Evolutionary conservation across 2,329 filamentous ascomycete genomes (phyloP).

Genomic region (Xylaria arbuscula): DNA sequence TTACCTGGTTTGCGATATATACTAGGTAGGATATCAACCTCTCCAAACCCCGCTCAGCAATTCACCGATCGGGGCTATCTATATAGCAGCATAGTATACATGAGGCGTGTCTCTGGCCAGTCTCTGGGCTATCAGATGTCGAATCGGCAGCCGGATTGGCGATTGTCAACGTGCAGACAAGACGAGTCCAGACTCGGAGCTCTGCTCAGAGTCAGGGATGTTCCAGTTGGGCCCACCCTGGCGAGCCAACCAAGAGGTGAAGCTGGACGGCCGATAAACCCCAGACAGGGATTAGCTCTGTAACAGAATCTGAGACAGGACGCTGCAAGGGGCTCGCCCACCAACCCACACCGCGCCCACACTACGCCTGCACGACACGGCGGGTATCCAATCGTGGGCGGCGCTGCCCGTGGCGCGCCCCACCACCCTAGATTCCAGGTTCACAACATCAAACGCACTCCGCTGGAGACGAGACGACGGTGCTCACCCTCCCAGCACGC

Average conservation of each 20-base stretch:
- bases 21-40: not conserved
- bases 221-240: conserved; percentile 16
- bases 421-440: conserved; percentile 54
- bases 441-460: conserved; percentile 59
- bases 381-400: conserved; percentile 26
- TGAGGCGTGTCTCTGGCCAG: not conserved
- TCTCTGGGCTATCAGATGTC: conserved; percentile 1
- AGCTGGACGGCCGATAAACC: conserved; percentile 33
- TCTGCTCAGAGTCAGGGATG: conserved; percentile 8
- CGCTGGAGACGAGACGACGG: conserved; percentile 52
- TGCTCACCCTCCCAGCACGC: conserved; percentile 18
- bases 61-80: not conserved
- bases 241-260: conserved; percentile 28
- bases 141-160: not conserved
- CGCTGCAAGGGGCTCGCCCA: conserved; percentile 40
- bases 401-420: conserved; percentile 8
- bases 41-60: not conserved
- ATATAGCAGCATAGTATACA: conserved; percentile 3
- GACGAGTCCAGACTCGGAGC: conserved; percentile 24
- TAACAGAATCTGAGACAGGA: conserved; percentile 44
- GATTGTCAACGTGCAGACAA: not conserved
- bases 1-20: not conserved
- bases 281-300: conserved; percentile 42
- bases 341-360: conserved; percentile 9
- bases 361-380: conserved; percentile 10